phyloP scores from a whole-genome alignment of 208 protist genomes.

The Leishmania turanica region DNA sequence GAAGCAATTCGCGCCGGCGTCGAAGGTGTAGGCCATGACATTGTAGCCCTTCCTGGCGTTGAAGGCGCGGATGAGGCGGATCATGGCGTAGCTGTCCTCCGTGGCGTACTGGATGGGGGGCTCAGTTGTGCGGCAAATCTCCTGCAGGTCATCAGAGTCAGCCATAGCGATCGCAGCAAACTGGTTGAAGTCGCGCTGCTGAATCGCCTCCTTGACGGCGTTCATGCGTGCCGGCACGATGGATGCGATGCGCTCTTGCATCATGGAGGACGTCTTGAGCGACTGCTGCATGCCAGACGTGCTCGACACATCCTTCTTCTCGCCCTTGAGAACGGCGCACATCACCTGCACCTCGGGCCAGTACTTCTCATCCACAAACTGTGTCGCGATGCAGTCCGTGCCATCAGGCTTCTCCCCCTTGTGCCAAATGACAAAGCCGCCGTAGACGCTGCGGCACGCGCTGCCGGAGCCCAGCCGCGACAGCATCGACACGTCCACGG shows the following conservation, averaged over 20 bases:
- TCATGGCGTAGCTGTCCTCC: constrained; percentile 96
- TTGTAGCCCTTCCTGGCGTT: constrained; percentile 84
- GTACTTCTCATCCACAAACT: constrained; percentile 90
- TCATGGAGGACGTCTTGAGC: constrained; percentile 91
- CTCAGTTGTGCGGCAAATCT: constrained; percentile 96
- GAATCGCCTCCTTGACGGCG: constrained; percentile 93
- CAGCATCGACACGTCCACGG: constrained; percentile 89
- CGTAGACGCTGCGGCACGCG: constrained; percentile 97
- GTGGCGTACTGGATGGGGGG: constrained; percentile 99
- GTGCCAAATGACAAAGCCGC: constrained; percentile 99
- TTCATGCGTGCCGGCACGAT: constrained; percentile 93
- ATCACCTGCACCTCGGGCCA: constrained; percentile 95
- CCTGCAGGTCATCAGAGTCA: constrained; percentile 98
- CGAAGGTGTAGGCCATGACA: constrained; percentile 98
- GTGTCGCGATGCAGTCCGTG: constrained; percentile 92
- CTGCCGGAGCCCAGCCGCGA: constrained; percentile 95
- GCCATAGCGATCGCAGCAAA: constrained; percentile 95
- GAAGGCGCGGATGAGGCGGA: constrained; percentile 93
- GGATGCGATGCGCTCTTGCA: constrained; percentile 81
- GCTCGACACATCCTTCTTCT: constrained; percentile 95
- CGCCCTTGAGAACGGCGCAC: constrained; percentile 90
- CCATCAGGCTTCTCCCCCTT: constrained; percentile 88
- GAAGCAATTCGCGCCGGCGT: constrained; percentile 99
- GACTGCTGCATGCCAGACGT: constrained; percentile 97
- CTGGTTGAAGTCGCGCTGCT: constrained; percentile 91